phyloP scores from a whole-genome alignment of 495 filamentous ascomycete species.

The Penicillium fimorum region DNA sequence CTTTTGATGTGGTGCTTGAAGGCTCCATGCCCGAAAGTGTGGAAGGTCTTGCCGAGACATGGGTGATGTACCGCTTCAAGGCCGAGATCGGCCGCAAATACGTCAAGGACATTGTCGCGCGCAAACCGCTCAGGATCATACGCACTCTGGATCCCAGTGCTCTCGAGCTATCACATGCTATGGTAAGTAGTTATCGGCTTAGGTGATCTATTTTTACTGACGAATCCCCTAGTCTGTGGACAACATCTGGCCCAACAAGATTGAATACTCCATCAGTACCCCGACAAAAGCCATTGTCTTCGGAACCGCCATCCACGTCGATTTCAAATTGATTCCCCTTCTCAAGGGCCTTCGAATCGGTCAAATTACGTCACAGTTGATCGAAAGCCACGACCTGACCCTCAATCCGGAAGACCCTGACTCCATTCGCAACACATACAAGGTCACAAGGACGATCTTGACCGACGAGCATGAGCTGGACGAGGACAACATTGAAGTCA shows the following conservation, averaged over 20 bases:
- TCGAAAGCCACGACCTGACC: constrained; percentile 73
- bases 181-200: constrained; percentile 50
- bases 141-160: constrained; percentile 78
- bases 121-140: constrained; percentile 81
- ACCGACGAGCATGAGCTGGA: constrained; percentile 61
- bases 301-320: constrained; percentile 74
- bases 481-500: constrained; percentile 61
- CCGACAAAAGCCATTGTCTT: constrained; percentile 91
- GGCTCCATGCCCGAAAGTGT: constrained; percentile 81
- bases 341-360: constrained; percentile 84
- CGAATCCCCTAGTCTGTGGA: constrained; percentile 61
- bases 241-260: constrained; percentile 92
- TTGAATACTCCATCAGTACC: constrained; percentile 85
- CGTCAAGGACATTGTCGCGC: constrained; percentile 72
- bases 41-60: constrained; percentile 77
- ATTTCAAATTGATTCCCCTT: constrained; percentile 78
- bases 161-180: constrained; percentile 79
- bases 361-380: constrained; percentile 67
- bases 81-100: constrained; percentile 82
- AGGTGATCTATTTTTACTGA: constrained; percentile 11
- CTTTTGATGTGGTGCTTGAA: constrained; percentile 76
- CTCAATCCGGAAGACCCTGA: constrained; percentile 51
- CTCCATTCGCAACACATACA: constrained; percentile 54
- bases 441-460: constrained; percentile 59
- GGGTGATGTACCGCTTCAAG: constrained; percentile 83